Percentiles rank a stretch among this genome's conserved stretches.
Conservation (phyloP, 805 yeast species). For the Yarrowia sp. region DNA sequence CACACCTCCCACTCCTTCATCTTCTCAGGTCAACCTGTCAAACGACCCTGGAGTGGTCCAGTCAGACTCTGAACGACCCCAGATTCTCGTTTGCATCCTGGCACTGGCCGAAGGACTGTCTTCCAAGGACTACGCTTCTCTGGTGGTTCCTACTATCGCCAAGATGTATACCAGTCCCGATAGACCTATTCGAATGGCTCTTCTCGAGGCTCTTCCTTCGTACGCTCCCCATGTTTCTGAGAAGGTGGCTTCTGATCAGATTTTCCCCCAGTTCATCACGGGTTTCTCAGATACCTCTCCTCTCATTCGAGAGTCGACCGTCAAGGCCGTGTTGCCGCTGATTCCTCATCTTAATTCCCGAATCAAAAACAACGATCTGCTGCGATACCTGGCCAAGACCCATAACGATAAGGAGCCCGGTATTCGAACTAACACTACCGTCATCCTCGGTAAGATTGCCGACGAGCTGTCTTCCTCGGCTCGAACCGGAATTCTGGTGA, state of each 20-base stretch:
- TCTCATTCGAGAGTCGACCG: conserved; percentile 79
- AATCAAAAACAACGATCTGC: conserved; percentile 83
- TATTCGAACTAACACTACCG: conserved; percentile 77
- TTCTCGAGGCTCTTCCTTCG: conserved; percentile 67
- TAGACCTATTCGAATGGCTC: conserved; percentile 75
- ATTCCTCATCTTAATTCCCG: conserved; percentile 73
- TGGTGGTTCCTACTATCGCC: conserved; percentile 68
- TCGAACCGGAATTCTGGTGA: conserved; percentile 76
- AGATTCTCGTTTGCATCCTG: conserved; percentile 38
- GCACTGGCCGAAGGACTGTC: conserved; percentile 43
- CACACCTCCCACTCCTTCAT: conserved; percentile 27
- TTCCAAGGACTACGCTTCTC: conserved; percentile 51
- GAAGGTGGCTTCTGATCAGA: conserved; percentile 68
- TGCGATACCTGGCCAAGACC: conserved; percentile 79
- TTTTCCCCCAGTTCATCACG: conserved; percentile 71
- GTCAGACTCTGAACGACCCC: conserved; percentile 44
- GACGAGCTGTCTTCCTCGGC: conserved; percentile 60
- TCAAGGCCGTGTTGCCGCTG: conserved; percentile 66
- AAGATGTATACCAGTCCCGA: conserved; percentile 70
- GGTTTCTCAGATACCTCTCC: conserved; percentile 88
- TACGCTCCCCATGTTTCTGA: conserved; percentile 60
- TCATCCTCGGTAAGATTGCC: conserved; percentile 72
- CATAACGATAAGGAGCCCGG: conserved; percentile 80
- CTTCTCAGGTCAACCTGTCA: conserved; percentile 31
- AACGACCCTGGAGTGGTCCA: conserved; percentile 38